phyloP scores from a whole-genome alignment of 106 monocot species.

The Amphibolis antarctica region DNA sequence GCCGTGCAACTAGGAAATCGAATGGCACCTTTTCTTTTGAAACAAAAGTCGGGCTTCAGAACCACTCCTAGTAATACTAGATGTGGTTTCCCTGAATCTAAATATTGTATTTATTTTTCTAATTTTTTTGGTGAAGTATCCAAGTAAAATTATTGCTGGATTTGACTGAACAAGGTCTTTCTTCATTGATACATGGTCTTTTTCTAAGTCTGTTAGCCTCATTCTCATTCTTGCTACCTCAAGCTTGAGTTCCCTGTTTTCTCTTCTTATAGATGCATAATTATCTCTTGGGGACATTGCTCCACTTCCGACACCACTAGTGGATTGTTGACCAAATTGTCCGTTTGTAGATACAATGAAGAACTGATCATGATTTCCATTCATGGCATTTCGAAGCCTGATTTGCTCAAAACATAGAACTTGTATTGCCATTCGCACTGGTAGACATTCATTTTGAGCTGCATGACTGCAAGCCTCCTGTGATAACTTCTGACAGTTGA shows the following conservation, averaged over 20 bases:
- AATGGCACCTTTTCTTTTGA: conserved; percentile 47
- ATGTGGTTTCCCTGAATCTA: conserved; percentile 20
- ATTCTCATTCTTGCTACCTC: conserved; percentile 88
- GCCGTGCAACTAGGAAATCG: background rate
- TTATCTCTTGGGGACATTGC: conserved; percentile 69
- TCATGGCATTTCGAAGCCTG: conserved; percentile 64
- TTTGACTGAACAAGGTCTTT: conserved; percentile 50
- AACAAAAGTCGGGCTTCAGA: conserved; percentile 40
- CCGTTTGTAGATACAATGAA: conserved; percentile 37
- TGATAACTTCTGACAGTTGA: conserved; percentile 76
- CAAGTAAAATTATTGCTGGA: conserved; percentile 48
- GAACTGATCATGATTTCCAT: conserved; percentile 45
- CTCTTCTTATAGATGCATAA: conserved; percentile 65
- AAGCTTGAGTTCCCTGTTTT: conserved; percentile 79
- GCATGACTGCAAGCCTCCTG: conserved; percentile 92
- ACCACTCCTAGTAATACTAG: conserved; percentile 16
- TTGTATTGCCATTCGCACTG: conserved; percentile 88
- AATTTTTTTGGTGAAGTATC: conserved; percentile 43
- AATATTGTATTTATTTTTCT: conserved; percentile 40
- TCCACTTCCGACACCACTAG: conserved; percentile 66
- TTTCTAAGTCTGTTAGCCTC: conserved; percentile 79
- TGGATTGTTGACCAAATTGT: conserved; percentile 39
- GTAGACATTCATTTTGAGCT: conserved; percentile 80
- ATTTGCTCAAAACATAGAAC: conserved; percentile 94
- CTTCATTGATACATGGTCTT: conserved; percentile 79